These are phyloP conservation scores for Vararia minispora DNA, from an alignment of 768 basidiomycete genomes.

Conservation along the genomic window DNA sequence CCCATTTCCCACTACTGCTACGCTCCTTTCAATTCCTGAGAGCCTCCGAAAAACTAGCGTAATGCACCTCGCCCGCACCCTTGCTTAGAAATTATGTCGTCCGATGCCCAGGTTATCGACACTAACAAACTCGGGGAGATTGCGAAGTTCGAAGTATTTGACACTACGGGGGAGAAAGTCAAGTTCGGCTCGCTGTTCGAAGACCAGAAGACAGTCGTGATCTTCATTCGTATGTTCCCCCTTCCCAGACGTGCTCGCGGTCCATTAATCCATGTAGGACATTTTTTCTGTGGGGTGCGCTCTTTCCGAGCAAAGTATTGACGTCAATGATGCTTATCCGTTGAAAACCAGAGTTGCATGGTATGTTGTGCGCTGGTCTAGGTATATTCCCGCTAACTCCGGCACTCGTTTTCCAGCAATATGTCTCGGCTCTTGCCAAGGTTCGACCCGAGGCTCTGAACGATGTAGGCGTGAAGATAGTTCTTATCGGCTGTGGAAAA, in stretches of 20 bases:
- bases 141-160: constrained; percentile 3
- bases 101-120: constrained; percentile 3
- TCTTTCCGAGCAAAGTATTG: not conserved
- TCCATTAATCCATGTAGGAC: constrained; percentile 9
- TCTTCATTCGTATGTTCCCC: constrained; percentile 9
- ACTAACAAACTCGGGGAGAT: constrained; percentile 1
- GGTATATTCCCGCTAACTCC: not conserved
- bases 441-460: constrained; percentile 8
- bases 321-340: no score
- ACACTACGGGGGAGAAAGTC: constrained; percentile 5
- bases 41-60: no score
- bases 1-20: not conserved
- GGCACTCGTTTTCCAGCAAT: constrained; percentile 6
- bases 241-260: no score
- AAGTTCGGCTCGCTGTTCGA: constrained; percentile 9
- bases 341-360: not conserved
- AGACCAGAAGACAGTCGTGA: constrained; percentile 6
- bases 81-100: constrained; percentile 11
- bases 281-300: constrained; percentile 12
- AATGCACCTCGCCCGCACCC: no score
- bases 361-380: not conserved
- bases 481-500: constrained; percentile 10
- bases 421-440: constrained; percentile 7
- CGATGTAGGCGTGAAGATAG: constrained; percentile 3
- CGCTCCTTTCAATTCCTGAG: not conserved